These are phyloP conservation scores for Clarireedia sp. DNA, from an alignment of 2,329 filamentous ascomycete genomes.

Conservation along the genomic window DNA sequence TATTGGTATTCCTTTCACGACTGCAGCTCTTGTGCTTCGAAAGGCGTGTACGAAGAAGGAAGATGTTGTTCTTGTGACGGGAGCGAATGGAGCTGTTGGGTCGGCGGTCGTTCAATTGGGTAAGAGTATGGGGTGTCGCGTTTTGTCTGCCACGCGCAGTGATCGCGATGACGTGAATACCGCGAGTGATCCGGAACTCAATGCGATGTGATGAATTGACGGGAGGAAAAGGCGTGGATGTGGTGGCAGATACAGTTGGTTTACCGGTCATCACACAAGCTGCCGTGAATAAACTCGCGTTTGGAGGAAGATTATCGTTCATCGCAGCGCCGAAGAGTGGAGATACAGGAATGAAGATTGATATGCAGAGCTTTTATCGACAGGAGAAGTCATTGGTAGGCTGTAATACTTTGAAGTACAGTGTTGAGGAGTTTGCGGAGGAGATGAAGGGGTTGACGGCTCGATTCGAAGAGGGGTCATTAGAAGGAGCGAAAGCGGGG, in stretches of 20 bases:
- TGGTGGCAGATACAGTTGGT: slow-evolving; percentile 25
- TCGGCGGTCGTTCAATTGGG: slow-evolving; percentile 21
- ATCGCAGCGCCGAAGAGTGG: slow-evolving; percentile 21
- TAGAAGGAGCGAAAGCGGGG: slow-evolving; percentile 11
- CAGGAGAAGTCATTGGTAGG: slow-evolving; percentile 18
- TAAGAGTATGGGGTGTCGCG: slow-evolving; percentile 13
- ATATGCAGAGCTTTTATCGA: slow-evolving; percentile 24
- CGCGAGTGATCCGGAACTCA: slow-evolving; percentile 16
- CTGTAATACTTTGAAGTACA: slow-evolving; percentile 20
- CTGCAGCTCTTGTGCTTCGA: slow-evolving; percentile 15
- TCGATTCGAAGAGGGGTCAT: slow-evolving; percentile 15
- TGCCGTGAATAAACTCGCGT: slow-evolving; percentile 15
- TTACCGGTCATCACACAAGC: slow-evolving; percentile 16
- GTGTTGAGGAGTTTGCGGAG: slow-evolving; percentile 15
- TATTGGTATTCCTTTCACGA: slow-evolving; percentile 23
- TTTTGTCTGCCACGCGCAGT: slow-evolving; percentile 15
- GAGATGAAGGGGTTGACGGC: slow-evolving; percentile 41
- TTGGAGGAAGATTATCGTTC: slow-evolving; percentile 19
- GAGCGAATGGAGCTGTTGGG: slow-evolving; percentile 23
- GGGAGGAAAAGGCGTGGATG: slow-evolving; percentile 17
- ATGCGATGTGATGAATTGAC: slow-evolving; percentile 16
- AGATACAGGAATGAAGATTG: slow-evolving; percentile 15
- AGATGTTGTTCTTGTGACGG: slow-evolving; percentile 19
- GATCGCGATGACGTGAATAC: slow-evolving; percentile 21
- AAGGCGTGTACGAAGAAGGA: slow-evolving; percentile 10